These are phyloP conservation scores for Zygosaccharomyces gambellarensis DNA, from an alignment of 805 yeast species.

Conservation along the genomic window DNA sequence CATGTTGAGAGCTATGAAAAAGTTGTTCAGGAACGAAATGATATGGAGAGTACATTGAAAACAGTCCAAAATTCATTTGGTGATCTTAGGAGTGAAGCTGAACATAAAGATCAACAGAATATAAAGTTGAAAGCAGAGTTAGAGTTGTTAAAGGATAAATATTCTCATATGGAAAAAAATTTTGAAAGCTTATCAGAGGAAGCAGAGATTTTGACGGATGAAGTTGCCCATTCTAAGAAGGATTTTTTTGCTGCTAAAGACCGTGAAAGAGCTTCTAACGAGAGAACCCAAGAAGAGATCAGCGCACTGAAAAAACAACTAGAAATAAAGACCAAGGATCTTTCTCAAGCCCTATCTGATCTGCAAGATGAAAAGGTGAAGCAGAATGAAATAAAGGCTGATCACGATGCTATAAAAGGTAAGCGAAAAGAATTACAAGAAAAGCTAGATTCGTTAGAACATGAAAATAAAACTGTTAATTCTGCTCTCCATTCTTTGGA, in stretches of 20 bases:
- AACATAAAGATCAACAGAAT: conserved; percentile 4
- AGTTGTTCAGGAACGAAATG: conserved; percentile 3
- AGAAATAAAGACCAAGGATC: neutral
- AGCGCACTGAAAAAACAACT: conserved; percentile 3
- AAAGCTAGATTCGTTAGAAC: neutral
- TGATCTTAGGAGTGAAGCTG: conserved; percentile 3
- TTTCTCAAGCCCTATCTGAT: neutral
- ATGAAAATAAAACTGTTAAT: conserved; percentile 2
- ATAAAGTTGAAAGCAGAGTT: conserved; percentile 3
- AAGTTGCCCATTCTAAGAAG: conserved; percentile 7
- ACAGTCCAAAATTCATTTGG: conserved; percentile 1
- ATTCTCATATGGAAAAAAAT: conserved; percentile 7
- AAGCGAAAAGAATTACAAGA: neutral
- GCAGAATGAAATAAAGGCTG: neutral
- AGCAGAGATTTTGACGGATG: conserved; percentile 8
- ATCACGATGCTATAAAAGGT: neutral
- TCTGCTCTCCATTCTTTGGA: conserved; percentile 3
- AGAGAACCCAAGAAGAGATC: conserved; percentile 1
- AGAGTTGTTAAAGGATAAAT: conserved; percentile 4
- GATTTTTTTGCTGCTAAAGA: conserved; percentile 7
- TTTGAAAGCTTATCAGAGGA: conserved; percentile 10
- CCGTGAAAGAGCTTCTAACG: conserved; percentile 4
- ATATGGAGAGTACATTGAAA: conserved; percentile 2
- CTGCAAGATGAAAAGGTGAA: neutral
- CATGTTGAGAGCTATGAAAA: conserved; percentile 4